Percentiles rank a stretch among this genome's conserved stretches.
Conservation (phyloP, 2,329 filamentous ascomycete species). For the Xenosphaeropsis pyriputrescens region DNA sequence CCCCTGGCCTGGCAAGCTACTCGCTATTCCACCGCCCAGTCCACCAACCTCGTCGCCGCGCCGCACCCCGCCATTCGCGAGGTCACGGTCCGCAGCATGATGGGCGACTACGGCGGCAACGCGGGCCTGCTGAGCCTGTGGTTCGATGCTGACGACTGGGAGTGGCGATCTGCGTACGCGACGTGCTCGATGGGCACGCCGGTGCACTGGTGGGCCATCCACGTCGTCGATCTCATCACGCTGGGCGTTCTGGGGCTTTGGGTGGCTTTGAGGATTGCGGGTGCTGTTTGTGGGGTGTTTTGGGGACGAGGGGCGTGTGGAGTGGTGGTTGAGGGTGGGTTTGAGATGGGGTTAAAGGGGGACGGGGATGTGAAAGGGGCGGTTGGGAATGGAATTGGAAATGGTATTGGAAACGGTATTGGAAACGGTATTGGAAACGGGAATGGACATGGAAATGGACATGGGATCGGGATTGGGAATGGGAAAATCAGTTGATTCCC, state of each 20-base stretch:
- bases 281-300: too few species aligned
- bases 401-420: not conserved
- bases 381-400: too few species aligned
- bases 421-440: too few species aligned
- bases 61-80: slow-evolving; percentile 57
- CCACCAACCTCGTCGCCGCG: slow-evolving; percentile 23
- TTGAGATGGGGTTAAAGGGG: too few species aligned
- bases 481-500: too few species aligned
- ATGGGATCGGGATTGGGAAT: not conserved
- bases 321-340: too few species aligned
- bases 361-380: too few species aligned
- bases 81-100: slow-evolving; percentile 93
- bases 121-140: slow-evolving; percentile 77
- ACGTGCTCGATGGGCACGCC: slow-evolving; percentile 72
- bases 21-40: slow-evolving; percentile 29
- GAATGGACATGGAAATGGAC: not conserved
- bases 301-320: too few species aligned
- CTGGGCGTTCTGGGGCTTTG: not conserved
- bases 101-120: slow-evolving; percentile 91
- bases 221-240: slow-evolving; percentile 44
- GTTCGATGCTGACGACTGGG: slow-evolving; percentile 60
- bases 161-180: slow-evolving; percentile 72
- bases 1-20: slow-evolving; percentile 22
- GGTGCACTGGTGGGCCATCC: slow-evolving; percentile 88
- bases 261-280: not conserved